Conservation (phyloP, 2,329 filamentous ascomycete genomes). For the Hypoxylon sp. region DNA sequence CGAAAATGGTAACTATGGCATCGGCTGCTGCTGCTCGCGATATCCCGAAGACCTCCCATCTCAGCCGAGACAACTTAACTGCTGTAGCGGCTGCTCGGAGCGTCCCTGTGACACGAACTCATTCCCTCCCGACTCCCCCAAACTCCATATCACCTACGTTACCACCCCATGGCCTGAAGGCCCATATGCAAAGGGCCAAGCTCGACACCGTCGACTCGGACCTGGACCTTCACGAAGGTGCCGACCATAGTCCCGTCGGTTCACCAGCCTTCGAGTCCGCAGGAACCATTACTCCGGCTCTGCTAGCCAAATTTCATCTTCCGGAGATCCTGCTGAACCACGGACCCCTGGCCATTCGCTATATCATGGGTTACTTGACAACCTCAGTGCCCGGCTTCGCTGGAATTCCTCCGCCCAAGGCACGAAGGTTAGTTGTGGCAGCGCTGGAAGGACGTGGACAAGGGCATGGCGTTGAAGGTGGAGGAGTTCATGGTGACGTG, state of each 20-base stretch:
- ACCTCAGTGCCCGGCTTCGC: constrained; percentile 94
- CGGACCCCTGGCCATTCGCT: constrained; percentile 92
- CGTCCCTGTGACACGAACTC: constrained; percentile 73
- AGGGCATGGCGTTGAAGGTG: constrained; percentile 68
- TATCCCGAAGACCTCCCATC: constrained; percentile 71
- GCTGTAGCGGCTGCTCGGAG: constrained; percentile 76
- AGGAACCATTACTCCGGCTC: constrained; percentile 84
- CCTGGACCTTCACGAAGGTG: constrained; percentile 83
- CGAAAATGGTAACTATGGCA: constrained; percentile 75
- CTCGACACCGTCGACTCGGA: constrained; percentile 84
- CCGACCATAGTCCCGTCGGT: constrained; percentile 62
- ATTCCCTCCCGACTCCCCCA: constrained; percentile 87
- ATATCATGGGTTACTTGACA: constrained; percentile 95
- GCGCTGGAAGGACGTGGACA: constrained; percentile 84
- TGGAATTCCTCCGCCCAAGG: constrained; percentile 88
- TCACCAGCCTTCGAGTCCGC: constrained; percentile 76
- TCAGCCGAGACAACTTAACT: constrained; percentile 78
- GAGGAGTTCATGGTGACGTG: constrained; percentile 77
- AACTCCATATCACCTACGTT: constrained; percentile 94
- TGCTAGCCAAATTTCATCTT: constrained; percentile 91
- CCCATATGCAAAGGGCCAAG: constrained; percentile 72
- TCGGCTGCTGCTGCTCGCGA: constrained; percentile 77
- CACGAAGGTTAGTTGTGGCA: constrained; percentile 90
- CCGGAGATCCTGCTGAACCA: constrained; percentile 91
- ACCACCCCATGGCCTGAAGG: constrained; percentile 83